These are phyloP conservation scores for Fusarium foetens DNA, from an alignment of 2,329 filamentous ascomycete genomes.

Conservation along the genomic window DNA sequence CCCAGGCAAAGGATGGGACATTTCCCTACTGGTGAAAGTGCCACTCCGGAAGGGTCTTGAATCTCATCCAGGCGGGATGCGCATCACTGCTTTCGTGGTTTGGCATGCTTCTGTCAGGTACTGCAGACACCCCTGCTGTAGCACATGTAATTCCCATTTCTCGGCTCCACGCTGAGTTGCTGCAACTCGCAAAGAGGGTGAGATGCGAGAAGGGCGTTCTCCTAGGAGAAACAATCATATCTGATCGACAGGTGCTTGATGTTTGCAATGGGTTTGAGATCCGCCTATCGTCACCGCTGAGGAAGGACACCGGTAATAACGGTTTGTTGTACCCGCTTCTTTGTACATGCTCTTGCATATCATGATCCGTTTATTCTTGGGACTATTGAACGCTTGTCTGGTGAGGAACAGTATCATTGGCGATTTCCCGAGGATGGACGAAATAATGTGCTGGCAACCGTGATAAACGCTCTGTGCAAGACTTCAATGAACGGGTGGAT, in stretches of 20 bases:
- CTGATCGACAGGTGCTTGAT: conserved; percentile 38
- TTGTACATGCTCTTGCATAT: conserved; percentile 15
- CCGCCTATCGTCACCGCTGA: conserved; percentile 3
- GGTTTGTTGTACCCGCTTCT: conserved; percentile 16
- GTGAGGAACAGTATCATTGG: not conserved
- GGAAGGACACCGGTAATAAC: conserved; percentile 18
- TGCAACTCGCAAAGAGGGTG: not conserved
- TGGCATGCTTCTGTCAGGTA: conserved; percentile 34
- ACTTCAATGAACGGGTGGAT: conserved; percentile 12
- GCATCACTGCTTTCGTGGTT: conserved; percentile 41
- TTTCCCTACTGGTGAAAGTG: conserved; percentile 43
- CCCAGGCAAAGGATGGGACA: conserved; percentile 38
- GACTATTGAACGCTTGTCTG: conserved; percentile 7
- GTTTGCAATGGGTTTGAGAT: conserved; percentile 39
- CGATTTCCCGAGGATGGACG: conserved; percentile 4
- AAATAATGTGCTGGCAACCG: conserved; percentile 14
- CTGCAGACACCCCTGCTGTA: conserved; percentile 35
- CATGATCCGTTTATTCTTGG: not conserved
- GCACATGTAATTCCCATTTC: conserved; percentile 23
- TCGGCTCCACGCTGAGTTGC: conserved; percentile 7
- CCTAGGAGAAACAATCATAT: conserved; percentile 39
- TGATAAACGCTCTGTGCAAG: conserved; percentile 11
- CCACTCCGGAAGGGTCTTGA: conserved; percentile 42
- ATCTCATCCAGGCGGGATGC: conserved; percentile 44
- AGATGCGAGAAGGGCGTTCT: conserved; percentile 18